Evolutionary conservation across 768 basidiomycete genomes (phyloP), one percentile per base, ranked within the genome.

Genomic region (Fomitopsis pulvina): DNA sequence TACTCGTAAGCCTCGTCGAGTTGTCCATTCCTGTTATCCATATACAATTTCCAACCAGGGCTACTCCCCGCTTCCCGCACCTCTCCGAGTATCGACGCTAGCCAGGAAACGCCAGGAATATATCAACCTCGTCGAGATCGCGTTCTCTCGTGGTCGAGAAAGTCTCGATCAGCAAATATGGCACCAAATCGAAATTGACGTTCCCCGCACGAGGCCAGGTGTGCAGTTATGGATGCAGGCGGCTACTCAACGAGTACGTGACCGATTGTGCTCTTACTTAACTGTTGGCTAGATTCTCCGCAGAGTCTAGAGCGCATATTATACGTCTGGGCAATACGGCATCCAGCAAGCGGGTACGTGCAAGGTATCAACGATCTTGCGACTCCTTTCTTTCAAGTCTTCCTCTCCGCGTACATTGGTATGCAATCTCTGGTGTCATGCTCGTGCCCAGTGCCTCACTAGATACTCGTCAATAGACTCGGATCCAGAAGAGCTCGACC

Each of bases 151-250:
- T 32, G 92, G 92, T 51, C 78, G 81, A 26, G 84, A 87, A 50
- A 84, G 87, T 0, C 76, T 95, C 26, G 95, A 99, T 66, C 92
- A 93, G 60, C 88, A 91, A 67, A 95, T 98, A 63, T 98, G 96
- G 96, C 96, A 98, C 68, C 96, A 99, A 67, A 98, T 98, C 58
- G 92, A 92, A 62, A 98, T 97, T 52, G 96, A 99, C 61, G 95
- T 97, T 5, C 96, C 96, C 10, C 76, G 96, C 47, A 99, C 96
- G 32, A 71, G 94, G 44, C 94, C 96, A 16, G 93, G 94, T 20
- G 83, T 95, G 10, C 77, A 73, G 29, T 68, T 99, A 20, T 99
- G 96, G 96, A 87, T 90, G 81, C 83, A 90, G 59, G 81, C 74
- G 24, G 79, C 81, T 18, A 94, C 96, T 3, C 96, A 98, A 64